phyloP scores from a whole-genome alignment of 805 yeast species.

The Lachancea sp. region DNA sequence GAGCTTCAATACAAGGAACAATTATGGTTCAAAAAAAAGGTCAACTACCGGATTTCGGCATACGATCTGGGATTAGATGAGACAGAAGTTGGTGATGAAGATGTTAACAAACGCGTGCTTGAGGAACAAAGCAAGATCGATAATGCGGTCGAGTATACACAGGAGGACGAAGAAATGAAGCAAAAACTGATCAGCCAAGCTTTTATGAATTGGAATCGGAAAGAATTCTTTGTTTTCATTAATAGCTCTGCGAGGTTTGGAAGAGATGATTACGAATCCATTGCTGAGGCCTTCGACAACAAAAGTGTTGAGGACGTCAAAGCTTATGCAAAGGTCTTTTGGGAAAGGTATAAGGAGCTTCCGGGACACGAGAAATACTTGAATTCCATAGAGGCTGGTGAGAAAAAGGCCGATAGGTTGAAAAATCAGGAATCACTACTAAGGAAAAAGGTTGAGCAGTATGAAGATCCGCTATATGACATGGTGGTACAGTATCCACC shows the following conservation, averaged over 20 bases:
- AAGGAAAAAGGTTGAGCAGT: conserved; percentile 45
- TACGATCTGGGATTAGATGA: conserved; percentile 44
- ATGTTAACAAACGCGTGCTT: conserved; percentile 15
- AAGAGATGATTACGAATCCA: conserved; percentile 41
- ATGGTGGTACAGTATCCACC: conserved; percentile 69
- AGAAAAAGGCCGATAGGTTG: conserved; percentile 54
- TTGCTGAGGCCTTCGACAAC: conserved; percentile 49
- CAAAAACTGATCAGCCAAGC: conserved; percentile 48
- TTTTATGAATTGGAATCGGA: conserved; percentile 62
- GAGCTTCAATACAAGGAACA: conserved; percentile 59
- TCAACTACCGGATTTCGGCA: conserved; percentile 50
- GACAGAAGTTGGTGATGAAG: conserved; percentile 13
- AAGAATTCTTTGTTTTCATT: conserved; percentile 67
- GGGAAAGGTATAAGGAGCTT: conserved; percentile 53
- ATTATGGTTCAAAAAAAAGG: conserved; percentile 52
- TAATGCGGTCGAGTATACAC: conserved; percentile 51
- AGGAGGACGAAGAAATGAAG: conserved; percentile 53
- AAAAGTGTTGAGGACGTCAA: conserved; percentile 56
- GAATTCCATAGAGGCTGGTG: conserved; percentile 67
- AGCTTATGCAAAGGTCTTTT: conserved; percentile 52
- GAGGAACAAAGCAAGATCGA: conserved; percentile 51
- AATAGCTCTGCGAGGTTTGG: conserved; percentile 68
- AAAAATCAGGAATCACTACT: conserved; percentile 50
- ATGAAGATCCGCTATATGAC: conserved; percentile 56
- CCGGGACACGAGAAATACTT: conserved; percentile 69